phyloP scores from a whole-genome alignment of 345 rosid species.

The Salix koriyanagi region DNA sequence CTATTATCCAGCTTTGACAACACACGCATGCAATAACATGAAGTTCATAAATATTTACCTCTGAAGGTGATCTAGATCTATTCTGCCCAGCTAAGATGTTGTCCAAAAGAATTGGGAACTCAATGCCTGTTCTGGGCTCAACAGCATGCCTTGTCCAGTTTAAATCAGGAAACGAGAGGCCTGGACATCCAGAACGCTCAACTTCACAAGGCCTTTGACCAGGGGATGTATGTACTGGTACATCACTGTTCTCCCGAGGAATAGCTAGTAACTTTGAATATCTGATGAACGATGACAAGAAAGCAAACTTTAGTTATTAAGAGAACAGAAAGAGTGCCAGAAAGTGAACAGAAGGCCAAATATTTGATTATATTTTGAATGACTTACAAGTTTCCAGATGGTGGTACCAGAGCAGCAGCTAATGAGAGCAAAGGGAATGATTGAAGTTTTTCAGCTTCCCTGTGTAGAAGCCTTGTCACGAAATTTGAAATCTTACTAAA shows the following conservation, averaged over 20 bases:
- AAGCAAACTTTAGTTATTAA: not conserved
- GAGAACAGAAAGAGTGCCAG: not conserved
- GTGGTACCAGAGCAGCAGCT: slow-evolving; percentile 61
- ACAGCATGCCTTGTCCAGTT: slow-evolving; percentile 45
- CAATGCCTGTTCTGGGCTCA: slow-evolving; percentile 81
- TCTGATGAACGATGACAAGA: slow-evolving; percentile 35
- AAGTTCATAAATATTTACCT: slow-evolving; percentile 41
- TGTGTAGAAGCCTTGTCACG: slow-evolving; percentile 38
- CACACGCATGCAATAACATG: not conserved
- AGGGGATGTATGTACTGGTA: slow-evolving; percentile 25
- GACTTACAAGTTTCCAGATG: slow-evolving; percentile 59
- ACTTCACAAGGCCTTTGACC: slow-evolving; percentile 60
- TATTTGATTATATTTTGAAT: slow-evolving; percentile 2
- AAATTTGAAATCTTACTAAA: slow-evolving; percentile 47
- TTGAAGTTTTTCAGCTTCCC: slow-evolving; percentile 59
- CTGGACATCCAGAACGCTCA: slow-evolving; percentile 35
- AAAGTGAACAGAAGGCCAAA: not conserved
- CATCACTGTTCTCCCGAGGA: slow-evolving; percentile 39
- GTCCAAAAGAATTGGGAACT: slow-evolving; percentile 64
- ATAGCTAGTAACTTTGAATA: slow-evolving; percentile 42
- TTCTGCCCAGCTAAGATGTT: slow-evolving; percentile 27
- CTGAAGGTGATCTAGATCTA: slow-evolving; percentile 44
- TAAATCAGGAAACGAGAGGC: slow-evolving; percentile 49
- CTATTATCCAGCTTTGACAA: not conserved
- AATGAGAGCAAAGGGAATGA: slow-evolving; percentile 56